These are phyloP conservation scores for Amborella trichopoda DNA, from an alignment of 164 flowering plant genomes.

Conservation along the genomic window DNA sequence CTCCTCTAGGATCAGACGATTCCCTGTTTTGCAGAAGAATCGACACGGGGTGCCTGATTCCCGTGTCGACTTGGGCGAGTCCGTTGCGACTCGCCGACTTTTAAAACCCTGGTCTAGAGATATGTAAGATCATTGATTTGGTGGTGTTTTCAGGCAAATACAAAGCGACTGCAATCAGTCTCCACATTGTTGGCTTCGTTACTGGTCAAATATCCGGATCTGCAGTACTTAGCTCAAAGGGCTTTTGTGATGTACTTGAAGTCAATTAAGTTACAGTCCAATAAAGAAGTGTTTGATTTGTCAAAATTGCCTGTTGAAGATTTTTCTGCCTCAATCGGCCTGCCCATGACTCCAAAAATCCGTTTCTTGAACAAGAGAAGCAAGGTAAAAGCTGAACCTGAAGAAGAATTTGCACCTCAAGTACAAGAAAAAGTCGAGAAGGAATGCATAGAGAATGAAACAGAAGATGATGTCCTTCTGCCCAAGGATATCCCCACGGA, in stretches of 20 bases:
- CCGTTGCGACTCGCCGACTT: no score
- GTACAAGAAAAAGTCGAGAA: background rate
- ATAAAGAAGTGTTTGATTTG: slow-evolving; percentile 77
- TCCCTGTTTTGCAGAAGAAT: no score
- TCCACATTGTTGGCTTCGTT: slow-evolving; percentile 48
- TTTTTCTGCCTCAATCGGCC: slow-evolving; percentile 75
- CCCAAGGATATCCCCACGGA: slow-evolving; percentile 16
- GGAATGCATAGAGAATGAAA: slow-evolving; percentile 10
- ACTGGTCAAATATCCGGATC: slow-evolving; percentile 54
- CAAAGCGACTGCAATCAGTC: slow-evolving; percentile 46
- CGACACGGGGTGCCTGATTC: no score
- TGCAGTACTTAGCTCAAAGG: slow-evolving; percentile 59
- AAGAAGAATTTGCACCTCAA: slow-evolving; percentile 11
- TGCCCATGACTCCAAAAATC: slow-evolving; percentile 75
- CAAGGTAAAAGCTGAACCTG: slow-evolving; percentile 12
- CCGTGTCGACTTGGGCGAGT: no score
- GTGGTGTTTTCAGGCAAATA: slow-evolving; percentile 44
- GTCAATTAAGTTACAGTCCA: slow-evolving; percentile 49
- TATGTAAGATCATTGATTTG: background rate
- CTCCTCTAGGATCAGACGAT: no score
- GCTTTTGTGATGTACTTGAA: slow-evolving; percentile 75
- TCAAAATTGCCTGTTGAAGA: slow-evolving; percentile 58
- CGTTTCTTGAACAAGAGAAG: slow-evolving; percentile 50
- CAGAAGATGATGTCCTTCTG: slow-evolving; percentile 22
- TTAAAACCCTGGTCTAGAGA: no score